Base-by-base conservation (phyloP, 169 alveolate genomes). In the Cryptosporidium baileyi region DNA sequence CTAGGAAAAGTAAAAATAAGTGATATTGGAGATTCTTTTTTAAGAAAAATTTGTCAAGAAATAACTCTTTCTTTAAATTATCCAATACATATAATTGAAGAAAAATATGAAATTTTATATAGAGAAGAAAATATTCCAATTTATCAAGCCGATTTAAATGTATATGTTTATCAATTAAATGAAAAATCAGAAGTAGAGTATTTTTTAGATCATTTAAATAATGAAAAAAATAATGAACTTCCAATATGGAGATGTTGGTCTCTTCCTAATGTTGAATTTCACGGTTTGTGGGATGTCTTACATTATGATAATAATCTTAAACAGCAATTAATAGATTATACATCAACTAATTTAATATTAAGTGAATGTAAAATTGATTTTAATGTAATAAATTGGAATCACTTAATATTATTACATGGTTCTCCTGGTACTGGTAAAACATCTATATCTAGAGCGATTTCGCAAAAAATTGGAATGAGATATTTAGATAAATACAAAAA, bases 271-370 rank as follows among this genome's bases (percentile, higher is more conserved):
- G 60, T 43, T 22, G 88, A 89, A 1, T 90, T 91, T 49, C 92
- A 89, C 45, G 91, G 92, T 38, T 51, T 93, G n/a, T 93, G 96
- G 96, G 95, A 91, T 38, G 88, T 81, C 36, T 62, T 93, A 26
- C 92, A 91, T 28, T 93, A 82, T 61, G 96, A 91, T 41, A 85
- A 60, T 32, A 63, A 40, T 57, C 59, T 89, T n/a, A 93, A 93
- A 65, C 90, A 82, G 51, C 91, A 79, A 52, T 88, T 93, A 34
- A 62, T 93, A 38, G 92, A 91, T 54, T 90, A 90, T 57, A 89
- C 91, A 54, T 60, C 91, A 15, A 85, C 95, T 6, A 89, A 92
- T 45, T 49, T 91, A 88, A 65, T 89, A 22, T 93, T 93, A 65
- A 63, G 94, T 9, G 90, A 89, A 34, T 82, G 81, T 43, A 67